Conservation (phyloP, 78 protist species). For the Emiliania huxleyi region DNA sequence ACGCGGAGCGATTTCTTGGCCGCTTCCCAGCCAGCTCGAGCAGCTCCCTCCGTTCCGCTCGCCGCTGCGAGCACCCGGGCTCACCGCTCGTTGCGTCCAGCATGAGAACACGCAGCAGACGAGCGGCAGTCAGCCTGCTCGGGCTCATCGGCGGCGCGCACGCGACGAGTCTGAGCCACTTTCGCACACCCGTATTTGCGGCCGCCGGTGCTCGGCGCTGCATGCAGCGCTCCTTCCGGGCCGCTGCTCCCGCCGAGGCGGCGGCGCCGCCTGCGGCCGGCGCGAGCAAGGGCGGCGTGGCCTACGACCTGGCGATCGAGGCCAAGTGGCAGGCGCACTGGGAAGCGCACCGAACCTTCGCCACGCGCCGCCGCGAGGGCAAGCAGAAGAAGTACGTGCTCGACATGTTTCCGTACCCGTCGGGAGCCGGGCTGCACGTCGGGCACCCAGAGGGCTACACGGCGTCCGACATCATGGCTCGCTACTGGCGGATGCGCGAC, state of each 20-base stretch:
- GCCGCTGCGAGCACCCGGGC: too few species aligned
- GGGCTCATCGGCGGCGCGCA: too few species aligned
- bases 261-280: too few species aligned
- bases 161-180: too few species aligned
- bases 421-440: conserved; percentile 58
- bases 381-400: conserved; percentile 51
- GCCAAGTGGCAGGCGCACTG: conserved; percentile 45
- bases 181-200: too few species aligned
- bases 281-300: background rate
- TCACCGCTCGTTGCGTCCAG: too few species aligned
- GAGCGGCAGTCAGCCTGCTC: too few species aligned
- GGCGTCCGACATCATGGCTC: conserved; percentile 50
- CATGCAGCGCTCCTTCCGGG: background rate
- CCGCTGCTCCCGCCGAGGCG: background rate
- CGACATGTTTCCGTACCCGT: conserved; percentile 64
- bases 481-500: conserved; percentile 54
- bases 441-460: conserved; percentile 62
- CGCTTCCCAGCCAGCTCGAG: too few species aligned
- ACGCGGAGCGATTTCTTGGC: too few species aligned
- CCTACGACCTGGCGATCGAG: conserved; percentile 36
- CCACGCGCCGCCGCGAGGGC: background rate
- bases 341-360: conserved; percentile 44
- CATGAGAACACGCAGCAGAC: too few species aligned
- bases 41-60: too few species aligned
- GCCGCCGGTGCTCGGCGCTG: too few species aligned